Conservation (phyloP, 1,139 yeast species). For the Saccharomyces pastorianus region DNA sequence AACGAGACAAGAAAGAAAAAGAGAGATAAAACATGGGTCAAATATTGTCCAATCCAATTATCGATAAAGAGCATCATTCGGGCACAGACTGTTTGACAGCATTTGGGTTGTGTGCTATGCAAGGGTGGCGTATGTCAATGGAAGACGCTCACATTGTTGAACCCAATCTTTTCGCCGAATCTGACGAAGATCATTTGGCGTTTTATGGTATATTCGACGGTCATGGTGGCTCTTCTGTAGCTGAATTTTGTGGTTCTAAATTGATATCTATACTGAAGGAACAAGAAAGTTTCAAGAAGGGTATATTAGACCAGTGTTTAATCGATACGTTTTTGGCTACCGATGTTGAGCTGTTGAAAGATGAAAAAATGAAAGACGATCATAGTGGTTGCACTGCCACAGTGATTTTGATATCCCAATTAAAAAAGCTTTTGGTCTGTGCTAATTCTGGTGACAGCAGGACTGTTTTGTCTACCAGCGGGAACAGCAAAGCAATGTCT, state of each 20-base stretch:
- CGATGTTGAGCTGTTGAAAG: conserved; percentile 72
- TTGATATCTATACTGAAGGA: conserved; percentile 60
- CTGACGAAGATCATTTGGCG: conserved; percentile 44
- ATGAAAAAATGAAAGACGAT: conserved; percentile 54
- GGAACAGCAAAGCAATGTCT: conserved; percentile 81
- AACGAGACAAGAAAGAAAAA: neutral
- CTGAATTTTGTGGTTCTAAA: conserved; percentile 76
- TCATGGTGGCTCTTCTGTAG: conserved; percentile 92
- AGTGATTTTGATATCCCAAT: conserved; percentile 53
- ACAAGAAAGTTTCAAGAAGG: conserved; percentile 47
- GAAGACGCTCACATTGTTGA: conserved; percentile 74
- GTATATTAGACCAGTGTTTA: conserved; percentile 62
- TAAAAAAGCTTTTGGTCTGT: conserved; percentile 39
- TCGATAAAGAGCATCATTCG: conserved; percentile 61
- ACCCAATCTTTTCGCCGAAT: conserved; percentile 39
- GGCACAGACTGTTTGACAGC: conserved; percentile 62
- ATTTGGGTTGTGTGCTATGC: conserved; percentile 91
- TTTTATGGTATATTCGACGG: conserved; percentile 96
- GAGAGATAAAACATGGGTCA: conserved; percentile 50
- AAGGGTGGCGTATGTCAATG: conserved; percentile 98
- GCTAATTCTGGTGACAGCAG: conserved; percentile 97
- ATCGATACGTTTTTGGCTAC: conserved; percentile 78
- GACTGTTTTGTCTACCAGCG: conserved; percentile 78
- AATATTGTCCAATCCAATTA: conserved; percentile 64
- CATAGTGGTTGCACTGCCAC: conserved; percentile 98